These are phyloP conservation scores for Xylaria sp. DNA, from an alignment of 2,329 filamentous ascomycete genomes.

Conservation along the genomic window DNA sequence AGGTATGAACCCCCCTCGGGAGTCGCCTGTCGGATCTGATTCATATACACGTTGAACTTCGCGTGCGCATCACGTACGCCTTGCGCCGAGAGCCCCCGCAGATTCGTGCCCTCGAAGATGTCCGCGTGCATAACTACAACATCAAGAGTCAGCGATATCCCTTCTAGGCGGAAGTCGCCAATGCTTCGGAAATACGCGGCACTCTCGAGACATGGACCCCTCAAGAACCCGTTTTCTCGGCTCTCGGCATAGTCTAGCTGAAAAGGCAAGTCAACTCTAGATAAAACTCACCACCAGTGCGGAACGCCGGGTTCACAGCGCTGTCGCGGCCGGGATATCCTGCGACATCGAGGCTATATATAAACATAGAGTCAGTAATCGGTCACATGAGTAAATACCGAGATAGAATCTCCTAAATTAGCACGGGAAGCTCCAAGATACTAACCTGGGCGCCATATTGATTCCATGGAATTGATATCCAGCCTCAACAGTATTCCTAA, in stretches of 20 bases:
- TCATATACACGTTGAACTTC: conserved; percentile 42
- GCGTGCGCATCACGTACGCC: conserved; percentile 42
- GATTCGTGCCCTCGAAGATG: conserved; percentile 42
- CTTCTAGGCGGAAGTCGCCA: neutral
- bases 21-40: conserved; percentile 49
- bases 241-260: neutral
- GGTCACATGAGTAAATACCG: no score
- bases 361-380: neutral
- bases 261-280: neutral
- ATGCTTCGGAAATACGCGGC: conserved; percentile 6
- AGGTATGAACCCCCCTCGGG: conserved; percentile 60
- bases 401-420: no score
- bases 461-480: conserved; percentile 53
- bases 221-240: neutral
- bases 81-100: conserved; percentile 40
- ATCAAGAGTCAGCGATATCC: conserved; percentile 9
- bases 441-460: conserved; percentile 45
- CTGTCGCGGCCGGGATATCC: conserved; percentile 49
- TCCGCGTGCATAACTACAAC: conserved; percentile 50
- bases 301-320: conserved; percentile 58
- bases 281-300: conserved; percentile 43
- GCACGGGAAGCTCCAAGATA: neutral
- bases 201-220: neutral
- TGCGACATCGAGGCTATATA: conserved; percentile 42
- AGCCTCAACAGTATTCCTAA: conserved; percentile 53